Evolutionary conservation across 108 stramenopile genomes (phyloP), one percentile per base, ranked within the genome.

Genomic region (Cyclotella kingstonii): DNA sequence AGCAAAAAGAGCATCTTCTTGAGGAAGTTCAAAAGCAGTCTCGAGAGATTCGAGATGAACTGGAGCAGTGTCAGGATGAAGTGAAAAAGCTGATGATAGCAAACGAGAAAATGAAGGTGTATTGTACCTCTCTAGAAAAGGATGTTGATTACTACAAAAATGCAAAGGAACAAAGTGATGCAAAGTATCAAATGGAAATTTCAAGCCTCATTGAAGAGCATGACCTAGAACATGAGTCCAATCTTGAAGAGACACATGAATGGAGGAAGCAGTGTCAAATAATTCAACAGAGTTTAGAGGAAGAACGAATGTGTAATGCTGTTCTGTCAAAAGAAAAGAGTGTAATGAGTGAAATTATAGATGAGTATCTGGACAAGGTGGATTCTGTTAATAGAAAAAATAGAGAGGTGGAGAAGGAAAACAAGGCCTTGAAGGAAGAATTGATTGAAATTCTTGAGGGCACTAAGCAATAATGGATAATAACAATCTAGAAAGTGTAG

Each of bases 391-490:
- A 56, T 25, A 56, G 22, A 26, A 56, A 41, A 31, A 56, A 56
- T 41, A 7, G 19, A 5, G 39, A 56, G 23, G n/a, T 56, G 21
- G 55, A 56, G 40, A 56, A 19, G 19, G 55, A 56, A 18, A 41
- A 4, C 5, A 40, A n/a, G 25, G 14, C 40, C 7, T 27, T 56
- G 40, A 56, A 56, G 39, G 31, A 56, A 12, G 55, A 56, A 12
- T 31, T 56, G 39, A 56, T 56, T 19, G 55, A 56, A 40, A 39
- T 56, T n/a, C 28, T 56, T 14, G 55, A 56, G 12, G 39, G 31
- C 10, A 5, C 2, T 28, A 40, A 56, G 11, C 55, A 56, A 56
- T 40, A 18, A 36, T 38, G 53, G 23, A 9, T 36, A 36, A 9
- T 7, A 36, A 9, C 36, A 36, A n/a, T n/a, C n/a, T n/a, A n/a